Conservation (phyloP, 305 asterid species). For the Solanum hybrid region DNA sequence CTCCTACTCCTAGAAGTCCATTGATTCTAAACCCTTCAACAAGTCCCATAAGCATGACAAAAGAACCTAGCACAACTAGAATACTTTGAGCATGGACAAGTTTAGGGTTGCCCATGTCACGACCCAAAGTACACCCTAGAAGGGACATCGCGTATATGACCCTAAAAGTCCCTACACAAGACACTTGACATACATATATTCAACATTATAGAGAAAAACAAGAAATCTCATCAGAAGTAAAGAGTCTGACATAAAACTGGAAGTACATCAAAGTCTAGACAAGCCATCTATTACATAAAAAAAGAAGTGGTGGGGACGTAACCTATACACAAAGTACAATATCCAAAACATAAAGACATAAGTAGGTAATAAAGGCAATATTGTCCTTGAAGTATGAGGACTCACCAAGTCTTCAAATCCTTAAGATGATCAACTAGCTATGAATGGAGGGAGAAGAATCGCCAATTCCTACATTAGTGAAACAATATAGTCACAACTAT, state of each 20-base stretch:
- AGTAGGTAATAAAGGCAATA: neutral
- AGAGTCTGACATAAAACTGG: neutral
- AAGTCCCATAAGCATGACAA: slow-evolving; percentile 35
- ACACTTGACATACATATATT: neutral
- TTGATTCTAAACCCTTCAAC: slow-evolving; percentile 23
- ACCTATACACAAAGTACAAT: neutral
- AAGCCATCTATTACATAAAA: neutral
- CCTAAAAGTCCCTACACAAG: neutral
- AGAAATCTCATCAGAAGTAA: too few species aligned
- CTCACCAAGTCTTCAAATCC: neutral
- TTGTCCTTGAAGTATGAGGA: neutral
- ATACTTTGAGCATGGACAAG: slow-evolving; percentile 43
- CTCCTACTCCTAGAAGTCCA: slow-evolving; percentile 7
- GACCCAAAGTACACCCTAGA: neutral
- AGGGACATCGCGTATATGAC: neutral
- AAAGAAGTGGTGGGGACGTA: neutral
- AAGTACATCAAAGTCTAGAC: neutral
- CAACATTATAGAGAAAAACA: too few species aligned
- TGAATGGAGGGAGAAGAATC: neutral
- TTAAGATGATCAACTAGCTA: neutral
- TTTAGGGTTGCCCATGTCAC: slow-evolving; percentile 22
- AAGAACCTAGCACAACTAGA: slow-evolving; percentile 24
- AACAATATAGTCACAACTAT: neutral
- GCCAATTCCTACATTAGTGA: neutral
- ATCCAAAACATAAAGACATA: neutral